phyloP scores from a whole-genome alignment of 371 early-diverging fungal genomes.

The Rozella allomycis region DNA sequence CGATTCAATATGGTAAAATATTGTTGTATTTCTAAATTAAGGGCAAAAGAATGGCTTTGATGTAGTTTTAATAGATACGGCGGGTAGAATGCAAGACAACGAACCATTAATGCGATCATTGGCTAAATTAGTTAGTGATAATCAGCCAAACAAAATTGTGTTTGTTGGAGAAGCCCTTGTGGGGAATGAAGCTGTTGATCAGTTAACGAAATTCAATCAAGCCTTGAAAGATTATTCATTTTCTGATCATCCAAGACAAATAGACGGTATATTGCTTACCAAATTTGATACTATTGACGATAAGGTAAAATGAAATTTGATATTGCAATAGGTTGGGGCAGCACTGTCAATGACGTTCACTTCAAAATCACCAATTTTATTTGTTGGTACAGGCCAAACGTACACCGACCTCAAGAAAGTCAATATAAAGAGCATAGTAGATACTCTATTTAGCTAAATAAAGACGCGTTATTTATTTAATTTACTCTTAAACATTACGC shows the following conservation, averaged over 20 bases:
- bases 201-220: constrained; percentile 92
- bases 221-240: constrained; percentile 73
- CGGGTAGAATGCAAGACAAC: constrained; percentile 98
- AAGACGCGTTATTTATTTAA: too few relatives aligned
- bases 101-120: constrained; percentile 92
- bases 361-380: constrained; percentile 92
- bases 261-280: constrained; percentile 92
- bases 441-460: not conserved
- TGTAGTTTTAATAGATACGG: constrained; percentile 96
- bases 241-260: constrained; percentile 48
- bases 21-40: constrained; percentile 1
- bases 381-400: constrained; percentile 98
- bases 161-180: constrained; percentile 99
- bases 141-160: constrained; percentile 89
- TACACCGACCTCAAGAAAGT: constrained; percentile 78
- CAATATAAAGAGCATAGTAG: constrained; percentile 6
- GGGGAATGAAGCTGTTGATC: constrained; percentile 94
- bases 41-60: constrained; percentile 55
- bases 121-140: constrained; percentile 79
- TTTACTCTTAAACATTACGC: too few relatives aligned
- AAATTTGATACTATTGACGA: constrained; percentile 99
- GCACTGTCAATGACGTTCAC: constrained; percentile 90
- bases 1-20: constrained; percentile 52
- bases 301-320: constrained; percentile 43
- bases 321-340: constrained; percentile 46